phyloP scores from a whole-genome alignment of 164 flowering plant genomes.

The Magnolia officinalis region DNA sequence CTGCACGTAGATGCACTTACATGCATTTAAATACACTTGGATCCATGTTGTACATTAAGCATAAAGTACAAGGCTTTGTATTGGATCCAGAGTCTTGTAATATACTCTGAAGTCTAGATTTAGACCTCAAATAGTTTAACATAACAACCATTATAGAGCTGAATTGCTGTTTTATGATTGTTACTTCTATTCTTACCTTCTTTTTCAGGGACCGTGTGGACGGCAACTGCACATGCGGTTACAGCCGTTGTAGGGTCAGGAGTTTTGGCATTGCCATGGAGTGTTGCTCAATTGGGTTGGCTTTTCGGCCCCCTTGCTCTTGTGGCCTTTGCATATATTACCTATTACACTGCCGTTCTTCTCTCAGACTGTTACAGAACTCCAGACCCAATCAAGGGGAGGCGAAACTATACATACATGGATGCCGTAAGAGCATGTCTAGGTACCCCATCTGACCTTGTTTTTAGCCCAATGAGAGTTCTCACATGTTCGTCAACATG shows the following conservation, averaged over 20 bases:
- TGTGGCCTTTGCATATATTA: slow-evolving; percentile 7
- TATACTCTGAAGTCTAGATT: too few species aligned
- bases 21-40: too few species aligned
- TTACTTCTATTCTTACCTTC: too few species aligned
- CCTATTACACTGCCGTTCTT: slow-evolving; percentile 14
- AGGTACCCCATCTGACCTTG: background rate
- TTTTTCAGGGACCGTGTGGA: slow-evolving; percentile 1
- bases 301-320: slow-evolving; percentile 10
- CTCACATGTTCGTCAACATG: background rate
- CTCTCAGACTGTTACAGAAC: slow-evolving; percentile 19
- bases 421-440: slow-evolving; percentile 10
- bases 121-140: too few species aligned
- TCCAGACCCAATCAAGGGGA: slow-evolving; percentile 11
- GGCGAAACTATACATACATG: slow-evolving; percentile 11
- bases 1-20: too few species aligned
- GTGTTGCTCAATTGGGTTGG: slow-evolving; percentile 22
- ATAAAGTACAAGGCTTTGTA: too few species aligned
- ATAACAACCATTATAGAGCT: too few species aligned
- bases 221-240: slow-evolving; percentile 11
- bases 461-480: background rate
- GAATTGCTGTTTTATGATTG: too few species aligned
- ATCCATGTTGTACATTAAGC: too few species aligned
- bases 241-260: slow-evolving; percentile 18
- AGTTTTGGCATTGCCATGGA: slow-evolving; percentile 15
- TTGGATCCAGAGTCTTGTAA: too few species aligned